These are phyloP conservation scores for Heterobasidion annosum DNA, from an alignment of 1,284 basidiomycete genomes.

Conservation along the genomic window DNA sequence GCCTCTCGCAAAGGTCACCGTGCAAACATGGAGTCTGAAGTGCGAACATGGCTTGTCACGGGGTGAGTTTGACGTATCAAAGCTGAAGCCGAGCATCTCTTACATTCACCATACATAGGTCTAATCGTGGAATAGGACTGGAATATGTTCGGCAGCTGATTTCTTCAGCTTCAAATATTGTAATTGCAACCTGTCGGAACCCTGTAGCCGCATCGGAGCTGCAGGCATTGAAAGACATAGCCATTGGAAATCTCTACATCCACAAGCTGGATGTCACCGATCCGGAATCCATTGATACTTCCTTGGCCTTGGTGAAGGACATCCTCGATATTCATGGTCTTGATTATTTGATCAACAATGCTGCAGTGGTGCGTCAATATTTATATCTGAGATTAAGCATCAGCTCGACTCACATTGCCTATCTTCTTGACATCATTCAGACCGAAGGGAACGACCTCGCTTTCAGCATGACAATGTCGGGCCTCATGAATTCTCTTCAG, in stretches of 20 bases:
- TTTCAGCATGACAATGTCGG: constrained; percentile 15
- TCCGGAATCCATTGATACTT: constrained; percentile 18
- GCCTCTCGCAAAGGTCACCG: neutral
- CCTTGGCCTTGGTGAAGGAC: constrained; percentile 15
- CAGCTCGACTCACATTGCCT: neutral
- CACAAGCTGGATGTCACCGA: constrained; percentile 23
- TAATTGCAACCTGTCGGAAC: constrained; percentile 29
- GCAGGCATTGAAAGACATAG: constrained; percentile 15
- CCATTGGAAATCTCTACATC: constrained; percentile 22
- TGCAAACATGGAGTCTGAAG: constrained; percentile 4
- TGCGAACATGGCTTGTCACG: constrained; percentile 5
- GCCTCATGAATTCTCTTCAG: constrained; percentile 15
- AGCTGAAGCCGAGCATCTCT: neutral
- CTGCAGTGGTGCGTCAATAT: constrained; percentile 21
- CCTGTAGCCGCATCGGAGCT: constrained; percentile 22
- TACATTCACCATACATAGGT: constrained; percentile 11
- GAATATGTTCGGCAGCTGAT: constrained; percentile 27
- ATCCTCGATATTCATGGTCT: constrained; percentile 21
- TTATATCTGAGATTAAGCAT: neutral
- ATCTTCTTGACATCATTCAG: constrained; percentile 7
- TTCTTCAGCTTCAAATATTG: constrained; percentile 20
- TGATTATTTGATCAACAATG: constrained; percentile 31
- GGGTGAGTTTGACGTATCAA: neutral
- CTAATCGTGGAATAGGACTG: constrained; percentile 32
- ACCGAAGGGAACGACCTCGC: constrained; percentile 16